These are phyloP conservation scores for Colletotrichum tropicicola DNA, from an alignment of 2,329 filamentous ascomycete species.

Conservation along the genomic window DNA sequence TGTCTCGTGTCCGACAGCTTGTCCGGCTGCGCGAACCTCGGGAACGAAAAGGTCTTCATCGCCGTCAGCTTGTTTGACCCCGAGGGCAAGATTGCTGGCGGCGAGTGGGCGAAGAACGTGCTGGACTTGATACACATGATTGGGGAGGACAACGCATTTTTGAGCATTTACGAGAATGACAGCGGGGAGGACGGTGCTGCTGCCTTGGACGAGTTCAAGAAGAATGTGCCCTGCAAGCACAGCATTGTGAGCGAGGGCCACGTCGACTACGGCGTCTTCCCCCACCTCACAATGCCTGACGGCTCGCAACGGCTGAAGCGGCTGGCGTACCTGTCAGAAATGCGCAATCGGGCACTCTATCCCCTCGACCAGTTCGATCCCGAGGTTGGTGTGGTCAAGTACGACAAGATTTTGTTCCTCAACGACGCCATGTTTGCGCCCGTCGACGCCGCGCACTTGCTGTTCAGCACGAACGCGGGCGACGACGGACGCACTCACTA, in stretches of 20 bases:
- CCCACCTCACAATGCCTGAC: slow-evolving; percentile 68
- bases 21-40: slow-evolving; percentile 47
- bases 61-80: slow-evolving; percentile 76
- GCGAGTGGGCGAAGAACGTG: slow-evolving; percentile 71
- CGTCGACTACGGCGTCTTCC: slow-evolving; percentile 64
- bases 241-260: slow-evolving; percentile 68
- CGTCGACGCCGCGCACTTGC: slow-evolving; percentile 60
- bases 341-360: slow-evolving; percentile 74
- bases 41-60: slow-evolving; percentile 76
- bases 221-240: slow-evolving; percentile 53
- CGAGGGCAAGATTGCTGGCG: slow-evolving; percentile 66
- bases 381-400: slow-evolving; percentile 46
- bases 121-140: slow-evolving; percentile 71
- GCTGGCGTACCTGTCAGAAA: slow-evolving; percentile 77
- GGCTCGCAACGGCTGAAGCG: slow-evolving; percentile 73
- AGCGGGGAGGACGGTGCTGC: slow-evolving; percentile 63
- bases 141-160: slow-evolving; percentile 72
- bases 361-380: slow-evolving; percentile 64
- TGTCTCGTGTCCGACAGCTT: slow-evolving; percentile 38
- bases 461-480: slow-evolving; percentile 69
- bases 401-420: slow-evolving; percentile 68
- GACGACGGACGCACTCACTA: slow-evolving; percentile 64
- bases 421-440: slow-evolving; percentile 71
- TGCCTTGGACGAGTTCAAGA: slow-evolving; percentile 62
- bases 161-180: slow-evolving; percentile 80